Conservation (phyloP, 352 stramenopile species). For the Globisporangium polare region DNA sequence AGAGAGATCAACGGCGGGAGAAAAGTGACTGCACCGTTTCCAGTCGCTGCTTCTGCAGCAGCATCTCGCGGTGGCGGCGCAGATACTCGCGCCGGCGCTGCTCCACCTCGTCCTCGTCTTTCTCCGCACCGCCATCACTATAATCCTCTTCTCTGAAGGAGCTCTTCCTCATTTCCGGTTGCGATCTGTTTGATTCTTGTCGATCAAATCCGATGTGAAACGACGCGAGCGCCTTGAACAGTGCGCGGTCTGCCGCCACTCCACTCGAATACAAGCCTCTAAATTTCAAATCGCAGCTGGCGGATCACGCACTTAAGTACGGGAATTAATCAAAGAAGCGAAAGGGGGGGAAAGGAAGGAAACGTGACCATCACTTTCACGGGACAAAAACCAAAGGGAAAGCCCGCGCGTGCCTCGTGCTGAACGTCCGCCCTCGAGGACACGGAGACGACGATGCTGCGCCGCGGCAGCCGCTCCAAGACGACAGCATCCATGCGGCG, state of each 20-base stretch:
- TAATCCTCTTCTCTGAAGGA: neutral
- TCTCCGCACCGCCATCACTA: neutral
- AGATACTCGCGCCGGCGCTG: constrained; percentile 34
- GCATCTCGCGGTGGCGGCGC: constrained; percentile 34
- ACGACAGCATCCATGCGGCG: neutral
- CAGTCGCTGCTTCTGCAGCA: constrained; percentile 51
- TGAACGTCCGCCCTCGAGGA: neutral
- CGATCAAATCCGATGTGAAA: constrained; percentile 5
- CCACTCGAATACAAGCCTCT: constrained; percentile 12
- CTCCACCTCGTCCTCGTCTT: constrained; percentile 36
- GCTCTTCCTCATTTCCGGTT: constrained; percentile 3
- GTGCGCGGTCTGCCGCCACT: neutral
- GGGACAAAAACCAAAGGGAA: neutral
- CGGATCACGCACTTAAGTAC: constrained; percentile 4
- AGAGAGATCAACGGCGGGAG: too few relatives aligned
- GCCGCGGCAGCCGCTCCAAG: neutral
- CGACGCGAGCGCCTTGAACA: neutral
- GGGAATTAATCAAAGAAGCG: constrained; percentile 13
- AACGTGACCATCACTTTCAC: constrained; percentile 1
- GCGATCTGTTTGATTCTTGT: neutral
- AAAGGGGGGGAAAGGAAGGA: constrained; percentile 4
- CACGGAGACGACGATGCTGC: constrained; percentile 1
- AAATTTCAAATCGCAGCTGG: neutral
- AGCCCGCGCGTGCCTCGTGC: neutral
- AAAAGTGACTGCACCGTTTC: constrained; percentile 32